These are phyloP conservation scores for Filobasidium floriforme DNA, from an alignment of 768 basidiomycete genomes.

Conservation along the genomic window DNA sequence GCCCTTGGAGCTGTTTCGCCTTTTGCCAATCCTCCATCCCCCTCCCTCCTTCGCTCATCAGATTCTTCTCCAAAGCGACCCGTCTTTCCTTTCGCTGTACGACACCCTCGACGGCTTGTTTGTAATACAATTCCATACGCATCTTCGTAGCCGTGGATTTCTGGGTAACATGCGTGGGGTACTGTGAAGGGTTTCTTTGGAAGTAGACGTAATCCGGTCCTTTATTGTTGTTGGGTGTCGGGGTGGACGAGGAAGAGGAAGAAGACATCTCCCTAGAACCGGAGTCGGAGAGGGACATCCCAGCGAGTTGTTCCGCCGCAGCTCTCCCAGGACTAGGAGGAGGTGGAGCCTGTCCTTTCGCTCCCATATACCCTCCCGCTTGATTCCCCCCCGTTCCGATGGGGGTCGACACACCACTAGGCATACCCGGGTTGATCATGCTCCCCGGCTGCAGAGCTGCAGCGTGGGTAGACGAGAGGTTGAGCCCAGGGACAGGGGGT, in stretches of 20 bases:
- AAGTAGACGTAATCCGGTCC: slow-evolving; percentile 83
- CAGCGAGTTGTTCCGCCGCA: background rate
- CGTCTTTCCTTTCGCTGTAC: slow-evolving; percentile 88
- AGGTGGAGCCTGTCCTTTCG: background rate
- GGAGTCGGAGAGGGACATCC: background rate
- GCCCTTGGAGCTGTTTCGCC: slow-evolving; percentile 32
- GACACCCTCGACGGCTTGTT: slow-evolving; percentile 89
- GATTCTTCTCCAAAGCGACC: slow-evolving; percentile 18
- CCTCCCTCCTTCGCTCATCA: slow-evolving; percentile 6
- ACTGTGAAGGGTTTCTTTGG: slow-evolving; percentile 65
- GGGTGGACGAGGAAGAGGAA: background rate
- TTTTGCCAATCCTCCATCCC: slow-evolving; percentile 12
- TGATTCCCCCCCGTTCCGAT: slow-evolving; percentile 4
- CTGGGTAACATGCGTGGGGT: slow-evolving; percentile 72
- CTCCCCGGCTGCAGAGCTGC: slow-evolving; percentile 24
- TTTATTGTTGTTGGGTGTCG: slow-evolving; percentile 21
- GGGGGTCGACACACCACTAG: slow-evolving; percentile 15
- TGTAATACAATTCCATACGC: slow-evolving; percentile 94
- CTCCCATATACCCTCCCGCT: background rate
- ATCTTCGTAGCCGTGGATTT: slow-evolving; percentile 85
- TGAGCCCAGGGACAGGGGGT: slow-evolving; percentile 16
- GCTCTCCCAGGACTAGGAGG: slow-evolving; percentile 1
- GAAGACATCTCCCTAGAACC: background rate
- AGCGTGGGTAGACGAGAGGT: slow-evolving; percentile 13
- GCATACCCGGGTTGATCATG: slow-evolving; percentile 17